A percentile compares a stretch with the other conserved stretches of the same genome.
phyloP scores from a whole-genome alignment of 345 rosid genomes.

The Pistacia vera region DNA sequence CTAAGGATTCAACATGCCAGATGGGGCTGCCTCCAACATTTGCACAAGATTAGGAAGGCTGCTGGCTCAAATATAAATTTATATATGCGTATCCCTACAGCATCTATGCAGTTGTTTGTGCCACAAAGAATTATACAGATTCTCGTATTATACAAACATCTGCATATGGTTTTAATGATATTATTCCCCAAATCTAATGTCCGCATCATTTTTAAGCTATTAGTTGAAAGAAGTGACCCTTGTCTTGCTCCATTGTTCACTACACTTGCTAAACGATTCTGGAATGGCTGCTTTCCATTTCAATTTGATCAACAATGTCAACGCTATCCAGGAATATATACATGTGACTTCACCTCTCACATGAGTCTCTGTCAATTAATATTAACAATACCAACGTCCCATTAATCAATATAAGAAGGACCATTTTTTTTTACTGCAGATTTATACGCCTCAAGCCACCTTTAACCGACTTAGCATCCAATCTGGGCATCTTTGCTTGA shows the following conservation, averaged over 20 bases:
- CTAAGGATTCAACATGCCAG: constrained; percentile 16
- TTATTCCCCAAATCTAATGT: constrained; percentile 11
- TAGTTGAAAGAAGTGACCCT: background rate
- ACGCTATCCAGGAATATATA: background rate
- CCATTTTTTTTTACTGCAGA: too few species aligned
- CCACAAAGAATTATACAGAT: background rate
- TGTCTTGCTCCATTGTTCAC: too few species aligned
- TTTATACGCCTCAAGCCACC: too few species aligned
- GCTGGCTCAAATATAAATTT: background rate
- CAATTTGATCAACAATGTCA: constrained; percentile 4
- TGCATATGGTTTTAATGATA: background rate
- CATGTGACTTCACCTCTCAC: background rate
- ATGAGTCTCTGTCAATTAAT: background rate
- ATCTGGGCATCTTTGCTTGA: background rate
- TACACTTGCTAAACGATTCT: background rate
- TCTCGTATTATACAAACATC: background rate
- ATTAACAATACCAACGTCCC: too few species aligned
- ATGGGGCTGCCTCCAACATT: background rate
- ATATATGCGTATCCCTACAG: background rate
- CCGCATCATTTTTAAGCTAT: constrained; percentile 9
- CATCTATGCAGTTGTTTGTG: constrained; percentile 3
- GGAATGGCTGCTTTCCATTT: background rate
- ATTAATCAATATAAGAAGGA: too few species aligned
- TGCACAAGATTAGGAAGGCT: background rate
- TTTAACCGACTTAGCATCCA: background rate